Percentiles rank a stretch among this genome's conserved stretches.
phyloP scores from a whole-genome alignment of 306 rosid species.

The Vigna unguiculata region DNA sequence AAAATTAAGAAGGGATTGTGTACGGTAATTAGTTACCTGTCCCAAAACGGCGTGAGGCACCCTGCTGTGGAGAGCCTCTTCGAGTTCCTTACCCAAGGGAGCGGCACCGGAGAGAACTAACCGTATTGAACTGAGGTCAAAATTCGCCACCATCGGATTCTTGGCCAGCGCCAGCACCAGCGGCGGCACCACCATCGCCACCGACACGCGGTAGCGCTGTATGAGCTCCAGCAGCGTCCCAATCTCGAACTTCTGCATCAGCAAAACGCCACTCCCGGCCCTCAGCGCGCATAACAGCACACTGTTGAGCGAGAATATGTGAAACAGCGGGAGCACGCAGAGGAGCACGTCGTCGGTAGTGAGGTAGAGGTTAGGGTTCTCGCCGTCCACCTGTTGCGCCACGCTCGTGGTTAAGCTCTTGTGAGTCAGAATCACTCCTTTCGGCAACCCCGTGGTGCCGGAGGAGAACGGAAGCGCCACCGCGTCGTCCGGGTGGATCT shows the following conservation, averaged over 20 bases:
- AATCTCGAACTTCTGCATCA: constrained; percentile 87
- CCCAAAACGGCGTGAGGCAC: constrained; percentile 81
- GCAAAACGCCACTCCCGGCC: constrained; percentile 66
- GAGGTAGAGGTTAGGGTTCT: constrained; percentile 75
- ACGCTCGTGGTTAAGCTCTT: constrained; percentile 75
- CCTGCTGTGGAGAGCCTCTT: constrained; percentile 65
- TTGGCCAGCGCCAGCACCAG: constrained; percentile 79
- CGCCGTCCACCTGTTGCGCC: constrained; percentile 93
- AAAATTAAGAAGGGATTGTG: no score
- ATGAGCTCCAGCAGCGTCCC: constrained; percentile 61
- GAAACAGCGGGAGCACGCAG: constrained; percentile 89
- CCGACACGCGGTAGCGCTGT: constrained; percentile 63
- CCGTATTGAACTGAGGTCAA: constrained; percentile 71
- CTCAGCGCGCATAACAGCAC: constrained; percentile 70
- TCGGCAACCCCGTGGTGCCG: constrained; percentile 88
- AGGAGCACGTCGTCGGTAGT: constrained; percentile 65
- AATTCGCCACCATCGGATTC: constrained; percentile 70
- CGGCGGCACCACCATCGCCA: constrained; percentile 93
- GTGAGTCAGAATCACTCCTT: constrained; percentile 84
- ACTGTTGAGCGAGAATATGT: constrained; percentile 76
- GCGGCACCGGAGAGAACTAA: constrained; percentile 84
- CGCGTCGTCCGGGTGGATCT: constrained; percentile 56
- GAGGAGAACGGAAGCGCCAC: constrained; percentile 89
- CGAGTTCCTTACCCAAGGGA: constrained; percentile 86
- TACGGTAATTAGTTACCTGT: constrained; percentile 52